Percentiles rank a stretch among this genome's conserved stretches.
phyloP scores from a whole-genome alignment of 768 basidiomycete species.

The Boletus rex-veris region DNA sequence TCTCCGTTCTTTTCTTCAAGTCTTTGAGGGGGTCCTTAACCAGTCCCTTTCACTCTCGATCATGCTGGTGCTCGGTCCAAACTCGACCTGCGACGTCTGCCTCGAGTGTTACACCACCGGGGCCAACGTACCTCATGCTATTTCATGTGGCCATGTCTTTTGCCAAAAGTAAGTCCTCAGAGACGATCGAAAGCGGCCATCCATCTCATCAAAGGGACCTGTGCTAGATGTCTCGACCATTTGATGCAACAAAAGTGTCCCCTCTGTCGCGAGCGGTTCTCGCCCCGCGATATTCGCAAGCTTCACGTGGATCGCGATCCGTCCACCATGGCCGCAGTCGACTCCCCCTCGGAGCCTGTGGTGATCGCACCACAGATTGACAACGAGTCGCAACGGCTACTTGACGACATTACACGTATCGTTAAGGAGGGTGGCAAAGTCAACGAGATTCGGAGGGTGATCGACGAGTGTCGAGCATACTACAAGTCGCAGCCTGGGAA shows the following conservation, averaged over 20 bases:
- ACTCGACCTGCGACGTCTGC: slow-evolving; percentile 75
- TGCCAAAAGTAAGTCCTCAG: slow-evolving; percentile 40
- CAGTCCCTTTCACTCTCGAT: slow-evolving; percentile 31
- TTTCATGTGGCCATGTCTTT: slow-evolving; percentile 72
- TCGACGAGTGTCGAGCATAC: slow-evolving; percentile 49
- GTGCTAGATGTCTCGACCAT: slow-evolving; percentile 51
- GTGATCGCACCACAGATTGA: slow-evolving; percentile 28
- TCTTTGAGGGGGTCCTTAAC: slow-evolving; percentile 31
- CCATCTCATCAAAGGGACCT: slow-evolving; percentile 1
- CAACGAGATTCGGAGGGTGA: slow-evolving; percentile 45
- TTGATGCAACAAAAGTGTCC: slow-evolving; percentile 53
- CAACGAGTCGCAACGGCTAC: slow-evolving; percentile 49
- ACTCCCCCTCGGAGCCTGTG: slow-evolving; percentile 20
- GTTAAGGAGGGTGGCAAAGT: slow-evolving; percentile 56
- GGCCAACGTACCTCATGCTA: slow-evolving; percentile 56
- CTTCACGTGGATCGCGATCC: slow-evolving; percentile 58
- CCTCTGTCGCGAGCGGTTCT: slow-evolving; percentile 57
- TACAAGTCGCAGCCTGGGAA: slow-evolving; percentile 44
- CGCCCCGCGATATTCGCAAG: slow-evolving; percentile 42
- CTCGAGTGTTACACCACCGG: slow-evolving; percentile 57
- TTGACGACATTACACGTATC: slow-evolving; percentile 50
- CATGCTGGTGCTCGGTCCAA: slow-evolving; percentile 66
- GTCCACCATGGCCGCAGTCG: slow-evolving; percentile 17
- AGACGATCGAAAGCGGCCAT: not conserved
- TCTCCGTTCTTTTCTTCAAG: slow-evolving; percentile 1